A percentile compares a stretch with the other conserved stretches of the same genome.
Evolutionary conservation across 441 rosid genomes (phyloP).

Genomic region (Mallotus japonicus): DNA sequence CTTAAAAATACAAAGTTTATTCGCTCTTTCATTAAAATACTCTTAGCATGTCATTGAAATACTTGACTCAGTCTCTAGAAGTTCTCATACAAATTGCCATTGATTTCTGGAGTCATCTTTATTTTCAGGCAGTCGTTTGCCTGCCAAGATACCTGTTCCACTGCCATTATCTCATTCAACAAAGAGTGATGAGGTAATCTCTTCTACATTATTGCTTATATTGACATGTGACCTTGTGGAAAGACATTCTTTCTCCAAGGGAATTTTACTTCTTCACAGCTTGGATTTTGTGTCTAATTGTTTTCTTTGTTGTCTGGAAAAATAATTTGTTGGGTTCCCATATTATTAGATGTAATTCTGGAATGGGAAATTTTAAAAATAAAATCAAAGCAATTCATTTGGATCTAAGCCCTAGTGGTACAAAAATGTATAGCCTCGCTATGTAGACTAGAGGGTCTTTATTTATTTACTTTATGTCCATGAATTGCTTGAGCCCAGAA

Average conservation of each 20-base stretch:
- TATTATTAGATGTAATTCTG: background rate
- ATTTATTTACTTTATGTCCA: too few relatives aligned
- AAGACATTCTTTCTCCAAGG: background rate
- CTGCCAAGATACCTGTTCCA: constrained; percentile 88
- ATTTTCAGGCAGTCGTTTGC: constrained; percentile 73
- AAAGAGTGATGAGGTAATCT: constrained; percentile 68
- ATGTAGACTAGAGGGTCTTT: background rate
- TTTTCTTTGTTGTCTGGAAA: background rate
- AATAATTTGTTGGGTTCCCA: background rate
- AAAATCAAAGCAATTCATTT: background rate
- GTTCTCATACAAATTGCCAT: constrained; percentile 1
- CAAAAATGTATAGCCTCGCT: background rate
- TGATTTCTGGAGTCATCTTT: constrained; percentile 23
- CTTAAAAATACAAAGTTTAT: constrained; percentile 8
- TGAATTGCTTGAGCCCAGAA: too few relatives aligned
- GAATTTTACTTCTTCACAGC: background rate
- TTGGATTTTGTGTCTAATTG: constrained; percentile 2
- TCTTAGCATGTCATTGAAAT: background rate
- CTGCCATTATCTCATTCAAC: constrained; percentile 57
- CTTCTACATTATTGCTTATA: constrained; percentile 2
- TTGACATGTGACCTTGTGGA: constrained; percentile 14
- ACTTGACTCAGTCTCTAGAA: background rate
- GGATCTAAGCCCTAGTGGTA: background rate
- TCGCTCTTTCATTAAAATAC: background rate
- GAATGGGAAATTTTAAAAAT: background rate